Evolutionary conservation across 2,329 filamentous ascomycete genomes (phyloP), one percentile per base, ranked within the genome.

Genomic region (Penicillium crustosum): DNA sequence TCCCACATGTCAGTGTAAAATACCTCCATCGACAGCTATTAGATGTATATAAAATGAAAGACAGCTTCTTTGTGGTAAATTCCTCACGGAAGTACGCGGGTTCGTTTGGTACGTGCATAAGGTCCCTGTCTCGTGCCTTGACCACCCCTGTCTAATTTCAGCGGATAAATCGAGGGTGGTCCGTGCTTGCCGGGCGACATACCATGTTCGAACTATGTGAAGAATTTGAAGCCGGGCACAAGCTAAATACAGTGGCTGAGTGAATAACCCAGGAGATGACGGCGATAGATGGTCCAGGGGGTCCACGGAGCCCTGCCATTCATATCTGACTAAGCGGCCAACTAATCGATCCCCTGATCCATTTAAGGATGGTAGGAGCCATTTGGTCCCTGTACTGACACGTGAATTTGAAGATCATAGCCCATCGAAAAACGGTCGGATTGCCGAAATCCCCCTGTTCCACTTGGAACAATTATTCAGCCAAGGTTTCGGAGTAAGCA

Each of bases 381-480:
- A 10, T 17, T 21, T 35, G 44, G 2, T n/a, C 19, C 19, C 49
- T 29, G n/a, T 4, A 41, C 4, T 39, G 12, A 2, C 15, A 50
- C 6, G 12, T 58, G 12, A 7, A 44, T 13, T 36, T 39, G 19
- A 17, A 17, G 36, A 62, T 64, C 61, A 61, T 63, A 41, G 9
- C 60, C 51, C 21, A 29, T 53, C 59, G 15, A 9, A 59, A 53
- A 61, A 52, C 60, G 62, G 62, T 29, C 8, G 6, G 4, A 2
- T 19, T 54, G 56, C 62, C 62, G 62, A 15, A 25, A 35, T 38
- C 2, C 31, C 35, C 29, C 29, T 31, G 29, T 4, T 31, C 29
- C 29, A 12, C 29, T 10, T 12, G 29, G 9, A 27, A 5, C 6
- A 33, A 19, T 43, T n/a, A 21, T 42, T 9, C 35, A 33, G 19